Evolutionary conservation across 148 eudicot genomes (phyloP), one percentile per base, ranked within the genome.

Genomic region (Bassia scoparia): DNA sequence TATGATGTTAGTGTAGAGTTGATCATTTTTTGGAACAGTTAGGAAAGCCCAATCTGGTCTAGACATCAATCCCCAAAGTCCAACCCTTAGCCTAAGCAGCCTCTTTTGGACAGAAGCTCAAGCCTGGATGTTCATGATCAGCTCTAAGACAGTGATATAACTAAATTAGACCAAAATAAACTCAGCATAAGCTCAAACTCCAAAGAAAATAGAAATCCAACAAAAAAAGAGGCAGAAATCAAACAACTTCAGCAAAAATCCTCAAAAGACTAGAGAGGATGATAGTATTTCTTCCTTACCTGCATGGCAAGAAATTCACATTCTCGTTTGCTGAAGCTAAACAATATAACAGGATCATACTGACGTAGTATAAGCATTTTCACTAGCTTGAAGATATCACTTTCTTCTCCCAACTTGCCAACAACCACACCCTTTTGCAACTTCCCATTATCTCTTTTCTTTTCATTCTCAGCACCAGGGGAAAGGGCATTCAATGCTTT

Each of bases 241-340:
- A 44, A 23, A 65, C 5, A 21, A 41, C 55, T 23, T 6, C 20
- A 17, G 29, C 21, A 18, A 11, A 18, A 23, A 58, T 7, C 33
- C 30, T 24, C 8, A 3, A 46, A 17, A 78, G 34, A 66, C 31
- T 23, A 34, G 34, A 63, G 62, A 73, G 37, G 41, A 37, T n/a
- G 59, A 35, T 48, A 63, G 33, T 2, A 44, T 2, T 26, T 20
- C 26, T 37, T 4, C 20, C 24, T 67, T 82, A 95, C 99, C 99
- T 95, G 99, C 99, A 95, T 95, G 66, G 99, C 99, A 52, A 95
- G 94, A 72, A 85, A 87, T 83, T 95, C 99, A 79, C 99, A 95
- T 76, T 95, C 99, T 81, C 96, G 84, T 83, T 95, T 95, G 85
- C 99, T 92, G 81, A 95, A 95, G 80, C 99, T 95, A 65, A 95